Percentiles rank a stretch among this genome's conserved stretches.
phyloP scores from a whole-genome alignment of 352 stramenopile species.

The Globisporangium splendens region DNA sequence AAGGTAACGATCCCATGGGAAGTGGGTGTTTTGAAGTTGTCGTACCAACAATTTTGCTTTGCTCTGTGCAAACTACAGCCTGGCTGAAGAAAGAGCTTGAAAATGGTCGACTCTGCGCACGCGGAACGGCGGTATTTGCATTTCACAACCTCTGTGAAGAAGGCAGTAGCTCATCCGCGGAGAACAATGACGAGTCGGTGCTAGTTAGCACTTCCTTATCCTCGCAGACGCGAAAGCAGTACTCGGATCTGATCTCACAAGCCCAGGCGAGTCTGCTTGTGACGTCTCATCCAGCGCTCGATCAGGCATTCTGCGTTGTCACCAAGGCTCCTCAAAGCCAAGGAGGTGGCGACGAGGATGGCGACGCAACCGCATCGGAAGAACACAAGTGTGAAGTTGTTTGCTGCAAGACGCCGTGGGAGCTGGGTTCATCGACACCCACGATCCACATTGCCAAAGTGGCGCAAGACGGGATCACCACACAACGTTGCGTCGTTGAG shows the following conservation, averaged over 20 bases:
- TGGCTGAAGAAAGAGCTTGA: constrained; percentile 78
- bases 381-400: constrained; percentile 60
- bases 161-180: not conserved
- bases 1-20: constrained; percentile 28
- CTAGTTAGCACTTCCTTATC: constrained; percentile 1
- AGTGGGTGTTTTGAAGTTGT: not conserved
- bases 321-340: constrained; percentile 17
- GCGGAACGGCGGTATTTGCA: constrained; percentile 57
- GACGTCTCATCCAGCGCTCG: constrained; percentile 20
- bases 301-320: constrained; percentile 36
- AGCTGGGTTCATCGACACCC: constrained; percentile 4
- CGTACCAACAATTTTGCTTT: too few species aligned
- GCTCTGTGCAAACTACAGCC: constrained; percentile 21
- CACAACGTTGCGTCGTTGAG: constrained; percentile 24
- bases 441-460: constrained; percentile 45
- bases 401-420: constrained; percentile 41
- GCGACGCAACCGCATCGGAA: constrained; percentile 14
- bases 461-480: constrained; percentile 33
- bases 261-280: constrained; percentile 34
- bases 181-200: constrained; percentile 17
- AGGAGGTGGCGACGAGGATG: constrained; percentile 20
- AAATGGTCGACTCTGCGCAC: constrained; percentile 76
- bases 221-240: constrained; percentile 27
- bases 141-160: constrained; percentile 30
- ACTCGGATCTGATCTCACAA: constrained; percentile 34